Evolutionary conservation across 768 basidiomycete species (phyloP), one percentile per base, ranked within the genome.

Genomic region (Austroboletus eburneus): DNA sequence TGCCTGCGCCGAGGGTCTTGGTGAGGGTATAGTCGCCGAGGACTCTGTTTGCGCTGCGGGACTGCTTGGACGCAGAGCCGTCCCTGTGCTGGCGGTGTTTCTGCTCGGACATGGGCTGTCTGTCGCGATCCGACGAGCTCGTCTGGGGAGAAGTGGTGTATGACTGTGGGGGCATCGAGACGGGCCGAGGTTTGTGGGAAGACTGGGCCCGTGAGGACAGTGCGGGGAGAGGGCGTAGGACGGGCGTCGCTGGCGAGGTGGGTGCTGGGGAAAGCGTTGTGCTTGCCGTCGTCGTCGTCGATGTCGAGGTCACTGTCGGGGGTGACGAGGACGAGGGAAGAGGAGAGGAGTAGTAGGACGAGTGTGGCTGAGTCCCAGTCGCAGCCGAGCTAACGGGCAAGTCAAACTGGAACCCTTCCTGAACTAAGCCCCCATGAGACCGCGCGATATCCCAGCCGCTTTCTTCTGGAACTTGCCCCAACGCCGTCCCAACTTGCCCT

Each of bases 1-100:
- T 92, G 30, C 95, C 95, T 18, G 94, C 95, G 21, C 95, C 95
- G 34, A 99, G 77, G 5, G 95, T 96, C 78, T 97, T 98, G 61
- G 88, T 88, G 56, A 99, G 79, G 50, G 89, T 89, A 72, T 96
- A 99, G 64, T 97, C 92, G 25, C 94, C 95, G 14, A 99, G 74
- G 48, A 91, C 75, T 67, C 86, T 69, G 57, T 72, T 58, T 39
- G 63, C 49, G 34, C 43, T 58, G 59, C 63, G 67, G 50, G 63
- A 65, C 59, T 52, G 73, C 57, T 68, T 58, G 57, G 62, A 49
- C 1, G 71, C 51, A 20, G 69, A 62, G 40, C 52, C 63, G 29
- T 68, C 61, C 43, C 66, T 61, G 61, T 51, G 54, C 27, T 57
- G 57, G 39, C 60, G 59, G 46, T 60, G 63, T 45, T 54, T 61